Percentiles rank a stretch among this genome's conserved stretches.
Conservation (phyloP, 768 basidiomycete species). For the Fomitopsis pulvina region DNA sequence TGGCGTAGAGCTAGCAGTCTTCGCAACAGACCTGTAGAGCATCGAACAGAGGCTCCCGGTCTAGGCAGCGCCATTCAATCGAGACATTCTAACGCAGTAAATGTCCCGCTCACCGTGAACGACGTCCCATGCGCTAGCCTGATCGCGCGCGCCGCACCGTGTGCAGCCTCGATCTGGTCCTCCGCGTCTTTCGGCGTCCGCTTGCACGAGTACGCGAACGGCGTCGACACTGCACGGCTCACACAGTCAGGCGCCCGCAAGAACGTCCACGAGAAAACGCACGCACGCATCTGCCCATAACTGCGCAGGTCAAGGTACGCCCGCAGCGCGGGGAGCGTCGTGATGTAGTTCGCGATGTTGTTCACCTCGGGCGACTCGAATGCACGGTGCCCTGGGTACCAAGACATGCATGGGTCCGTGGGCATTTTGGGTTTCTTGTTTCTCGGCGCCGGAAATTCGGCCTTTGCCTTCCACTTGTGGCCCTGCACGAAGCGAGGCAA, state of each 20-base stretch:
- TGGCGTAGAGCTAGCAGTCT: neutral
- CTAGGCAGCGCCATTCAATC: constrained; percentile 26
- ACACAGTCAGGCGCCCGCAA: neutral
- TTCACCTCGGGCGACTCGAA: constrained; percentile 77
- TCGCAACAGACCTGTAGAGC: constrained; percentile 34
- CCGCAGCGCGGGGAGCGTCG: constrained; percentile 42
- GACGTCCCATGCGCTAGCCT: constrained; percentile 45
- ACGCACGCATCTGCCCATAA: constrained; percentile 79
- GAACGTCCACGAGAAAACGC: neutral
- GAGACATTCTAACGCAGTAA: constrained; percentile 3
- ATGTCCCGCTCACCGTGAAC: constrained; percentile 41
- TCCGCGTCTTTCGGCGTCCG: constrained; percentile 62
- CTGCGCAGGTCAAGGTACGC: constrained; percentile 73
- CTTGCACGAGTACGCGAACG: constrained; percentile 68
- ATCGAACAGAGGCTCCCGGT: constrained; percentile 40
- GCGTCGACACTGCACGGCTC: constrained; percentile 54
- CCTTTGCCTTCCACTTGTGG: constrained; percentile 55
- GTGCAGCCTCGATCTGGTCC: constrained; percentile 65
- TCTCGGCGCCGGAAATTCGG: constrained; percentile 17
- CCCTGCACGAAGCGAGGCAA: constrained; percentile 36
- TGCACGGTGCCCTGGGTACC: constrained; percentile 67
- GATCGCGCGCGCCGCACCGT: constrained; percentile 57
- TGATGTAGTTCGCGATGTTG: constrained; percentile 65
- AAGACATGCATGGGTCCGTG: constrained; percentile 60
- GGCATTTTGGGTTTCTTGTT: constrained; percentile 13